Base-by-base conservation (phyloP, 1,284 basidiomycete genomes). In the Psilocybe mexicana region DNA sequence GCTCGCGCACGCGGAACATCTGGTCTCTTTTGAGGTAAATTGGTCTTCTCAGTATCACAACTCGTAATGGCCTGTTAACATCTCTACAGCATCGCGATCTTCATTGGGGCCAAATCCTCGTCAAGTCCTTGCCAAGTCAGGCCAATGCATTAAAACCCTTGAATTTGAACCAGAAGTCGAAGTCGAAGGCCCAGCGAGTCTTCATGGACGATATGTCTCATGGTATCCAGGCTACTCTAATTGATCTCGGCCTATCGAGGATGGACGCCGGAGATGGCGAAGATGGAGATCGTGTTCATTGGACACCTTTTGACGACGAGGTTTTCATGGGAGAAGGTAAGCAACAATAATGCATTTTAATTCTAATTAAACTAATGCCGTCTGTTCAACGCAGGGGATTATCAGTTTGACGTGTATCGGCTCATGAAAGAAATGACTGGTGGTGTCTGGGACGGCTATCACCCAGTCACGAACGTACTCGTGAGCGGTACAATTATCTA, bases 61-160 rank as follows among this genome's bases (percentile, higher is more conserved):
- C 12, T 47, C 26, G 40, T 23, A 28, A 23, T 14, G 50, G 42
- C 57, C n/a, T 59, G 43, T 53, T 43, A 43, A n/a, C n/a, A 14
- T 50, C 55, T 26, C 35, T 35, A 42, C 57, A 97, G 93, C 97
- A 99, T 74, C 93, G 96, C 18, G 96, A 99, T 72, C 81, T 99
- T 36, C 96, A 99, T 69, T 94, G 94, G 86, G 96, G 96, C n/a
- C 97, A 99, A 72, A 90, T 99, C 50, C 83, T 99, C 8, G 85
- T 99, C 48, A 86, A 85, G 65, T 79, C 82, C 55, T 46, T 79
- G 12, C 69, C 77, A 40, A 65, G 62, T 35, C 63, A 53, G 30
- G 54, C 57, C 44, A 64, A 61, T 63, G 73, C 71, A 30, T 70
- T 72, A 55, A 67, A 71, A 60, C 54, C 71, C 3, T 52, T 74